A percentile compares a stretch with the other conserved stretches of the same genome.
Conservation (phyloP, 148 eudicot genomes). For the Euryodendron excelsum region DNA sequence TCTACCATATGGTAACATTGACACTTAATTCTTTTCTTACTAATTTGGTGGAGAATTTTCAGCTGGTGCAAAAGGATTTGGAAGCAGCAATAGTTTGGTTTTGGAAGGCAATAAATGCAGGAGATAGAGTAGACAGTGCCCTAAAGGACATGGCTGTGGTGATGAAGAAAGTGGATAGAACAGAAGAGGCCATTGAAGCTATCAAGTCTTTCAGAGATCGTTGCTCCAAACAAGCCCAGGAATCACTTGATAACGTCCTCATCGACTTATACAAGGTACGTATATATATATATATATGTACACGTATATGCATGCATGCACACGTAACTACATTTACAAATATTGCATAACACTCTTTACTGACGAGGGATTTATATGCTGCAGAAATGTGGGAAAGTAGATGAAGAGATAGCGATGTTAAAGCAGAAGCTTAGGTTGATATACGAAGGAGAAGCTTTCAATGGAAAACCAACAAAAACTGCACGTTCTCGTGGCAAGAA, state of each 20-base stretch:
- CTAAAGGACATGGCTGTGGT: conserved; percentile 90
- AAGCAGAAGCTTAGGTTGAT: conserved; percentile 76
- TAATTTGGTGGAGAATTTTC: background rate
- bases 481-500: conserved; percentile 96
- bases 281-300: background rate
- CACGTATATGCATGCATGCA: no score
- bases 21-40: no score
- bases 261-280: conserved; percentile 80
- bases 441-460: conserved; percentile 75
- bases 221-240: conserved; percentile 72
- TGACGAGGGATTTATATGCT: no score
- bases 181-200: conserved; percentile 89
- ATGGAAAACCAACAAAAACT: conserved; percentile 79
- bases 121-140: conserved; percentile 90
- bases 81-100: conserved; percentile 75
- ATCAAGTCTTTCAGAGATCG: conserved; percentile 66
- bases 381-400: conserved; percentile 89
- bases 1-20: no score
- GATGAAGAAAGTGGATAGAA: conserved; percentile 76
- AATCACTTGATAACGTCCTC: conserved; percentile 81
- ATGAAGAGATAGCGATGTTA: conserved; percentile 72
- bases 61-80: conserved; percentile 70
- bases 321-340: background rate
- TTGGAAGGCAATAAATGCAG: conserved; percentile 90
- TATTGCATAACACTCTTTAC: no score